Evolutionary conservation across 768 basidiomycete species (phyloP).

Genomic region (Ramaria rubella): DNA sequence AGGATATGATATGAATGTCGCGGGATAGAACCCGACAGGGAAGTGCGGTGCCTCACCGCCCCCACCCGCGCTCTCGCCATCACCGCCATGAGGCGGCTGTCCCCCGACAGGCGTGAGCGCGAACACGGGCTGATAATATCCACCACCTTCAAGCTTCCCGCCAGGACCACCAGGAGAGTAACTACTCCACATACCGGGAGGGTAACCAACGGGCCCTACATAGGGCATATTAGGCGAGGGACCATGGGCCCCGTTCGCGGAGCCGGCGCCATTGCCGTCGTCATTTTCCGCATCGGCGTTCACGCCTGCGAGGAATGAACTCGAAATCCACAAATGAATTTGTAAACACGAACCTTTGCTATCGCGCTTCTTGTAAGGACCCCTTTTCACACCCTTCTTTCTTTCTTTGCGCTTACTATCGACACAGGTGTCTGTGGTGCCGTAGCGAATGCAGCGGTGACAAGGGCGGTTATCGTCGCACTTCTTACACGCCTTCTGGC

Average conservation of each 20-base stretch:
- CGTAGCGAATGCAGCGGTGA: conserved; percentile 88
- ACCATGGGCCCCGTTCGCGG: conserved; percentile 14
- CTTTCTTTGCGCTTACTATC: conserved; percentile 91
- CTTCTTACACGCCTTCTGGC: conserved; percentile 89
- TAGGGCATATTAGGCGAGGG: conserved; percentile 47
- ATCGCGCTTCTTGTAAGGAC: conserved; percentile 95
- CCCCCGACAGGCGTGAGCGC: conserved; percentile 35
- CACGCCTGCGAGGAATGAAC: neutral
- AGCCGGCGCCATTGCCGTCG: neutral
- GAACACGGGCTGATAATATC: conserved; percentile 43
- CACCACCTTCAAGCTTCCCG: conserved; percentile 24
- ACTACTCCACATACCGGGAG: conserved; percentile 49
- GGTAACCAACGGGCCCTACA: conserved; percentile 46
- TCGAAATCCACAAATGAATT: neutral
- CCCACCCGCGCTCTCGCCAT: conserved; percentile 36
- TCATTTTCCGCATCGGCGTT: conserved; percentile 4
- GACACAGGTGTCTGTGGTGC: conserved; percentile 77
- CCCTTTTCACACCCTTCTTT: conserved; percentile 80
- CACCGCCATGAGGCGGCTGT: conserved; percentile 30
- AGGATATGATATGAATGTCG: conserved; percentile 38
- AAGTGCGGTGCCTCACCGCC: conserved; percentile 28
- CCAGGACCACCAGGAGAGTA: conserved; percentile 40
- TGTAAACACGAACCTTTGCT: conserved; percentile 59
- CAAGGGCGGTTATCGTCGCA: conserved; percentile 90
- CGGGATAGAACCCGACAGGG: conserved; percentile 39